phyloP scores from a whole-genome alignment of 2,329 filamentous ascomycete genomes.

The Fusarium multiceps region DNA sequence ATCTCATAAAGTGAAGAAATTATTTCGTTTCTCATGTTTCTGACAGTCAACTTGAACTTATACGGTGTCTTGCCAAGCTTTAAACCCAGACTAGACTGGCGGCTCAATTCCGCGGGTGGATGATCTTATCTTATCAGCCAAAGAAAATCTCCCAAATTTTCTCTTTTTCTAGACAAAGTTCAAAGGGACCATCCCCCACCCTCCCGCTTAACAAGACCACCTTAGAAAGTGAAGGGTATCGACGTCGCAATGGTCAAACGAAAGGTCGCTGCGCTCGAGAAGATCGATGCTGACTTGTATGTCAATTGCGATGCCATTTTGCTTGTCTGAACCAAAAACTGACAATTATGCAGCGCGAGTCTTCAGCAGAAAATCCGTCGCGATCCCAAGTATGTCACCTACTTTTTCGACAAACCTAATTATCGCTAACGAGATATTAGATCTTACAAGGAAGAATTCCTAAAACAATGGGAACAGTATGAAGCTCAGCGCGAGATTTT shows the following conservation, averaged over 20 bases:
- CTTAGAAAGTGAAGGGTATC: neutral
- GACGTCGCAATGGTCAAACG: constrained; percentile 76
- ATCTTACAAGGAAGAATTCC: constrained; percentile 90
- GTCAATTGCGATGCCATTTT: constrained; percentile 40
- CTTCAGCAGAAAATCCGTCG: constrained; percentile 91
- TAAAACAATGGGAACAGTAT: constrained; percentile 91
- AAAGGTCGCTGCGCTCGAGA: constrained; percentile 92
- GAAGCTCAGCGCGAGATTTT: constrained; percentile 92
- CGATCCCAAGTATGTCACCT: constrained; percentile 75
- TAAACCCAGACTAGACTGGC: constrained; percentile 3
- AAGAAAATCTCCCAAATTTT: constrained; percentile 39
- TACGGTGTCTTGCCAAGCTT: neutral
- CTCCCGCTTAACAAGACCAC: constrained; percentile 22
- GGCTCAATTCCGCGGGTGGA: constrained; percentile 29
- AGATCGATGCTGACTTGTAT: constrained; percentile 89
- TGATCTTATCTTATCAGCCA: constrained; percentile 36
- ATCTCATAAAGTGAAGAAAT: no score
- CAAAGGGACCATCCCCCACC: constrained; percentile 25
- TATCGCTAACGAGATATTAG: constrained; percentile 53
- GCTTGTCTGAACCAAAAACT: constrained; percentile 31
- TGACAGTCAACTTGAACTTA: neutral
- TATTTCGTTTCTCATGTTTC: no score
- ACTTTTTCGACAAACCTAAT: neutral
- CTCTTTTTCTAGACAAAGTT: constrained; percentile 25
- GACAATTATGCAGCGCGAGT: constrained; percentile 70